phyloP scores from a whole-genome alignment of 2,329 filamentous ascomycete genomes.

The Myriosclerotinia scirpicola region DNA sequence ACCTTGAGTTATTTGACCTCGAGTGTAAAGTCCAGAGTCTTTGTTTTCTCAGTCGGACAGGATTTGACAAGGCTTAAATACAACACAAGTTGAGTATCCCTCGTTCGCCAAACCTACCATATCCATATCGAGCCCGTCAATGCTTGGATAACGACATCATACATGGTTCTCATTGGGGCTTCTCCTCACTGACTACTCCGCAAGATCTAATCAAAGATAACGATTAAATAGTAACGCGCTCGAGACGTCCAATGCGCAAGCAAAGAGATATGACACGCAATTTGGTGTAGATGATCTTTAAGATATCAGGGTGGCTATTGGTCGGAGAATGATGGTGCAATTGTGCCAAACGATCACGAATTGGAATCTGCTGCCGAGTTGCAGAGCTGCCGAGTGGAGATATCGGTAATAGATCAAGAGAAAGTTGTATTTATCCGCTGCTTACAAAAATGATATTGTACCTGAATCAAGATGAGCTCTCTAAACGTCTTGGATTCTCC shows the following conservation, averaged over 20 bases:
- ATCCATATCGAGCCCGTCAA: slow-evolving; percentile 11
- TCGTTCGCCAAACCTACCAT: slow-evolving; percentile 7
- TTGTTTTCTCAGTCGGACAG: background rate
- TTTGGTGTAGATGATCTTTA: slow-evolving; percentile 1
- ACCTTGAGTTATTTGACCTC: background rate
- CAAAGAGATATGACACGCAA: slow-evolving; percentile 10
- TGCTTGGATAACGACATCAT: slow-evolving; percentile 19
- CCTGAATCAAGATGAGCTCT: background rate
- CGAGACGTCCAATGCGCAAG: slow-evolving; percentile 6
- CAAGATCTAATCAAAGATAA: slow-evolving; percentile 2
- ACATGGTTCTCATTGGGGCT: slow-evolving; percentile 18
- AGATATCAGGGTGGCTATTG: slow-evolving; percentile 14
- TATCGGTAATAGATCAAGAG: background rate
- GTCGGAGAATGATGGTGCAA: slow-evolving; percentile 22
- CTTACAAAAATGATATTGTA: background rate
- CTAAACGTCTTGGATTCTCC: background rate
- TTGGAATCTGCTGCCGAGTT: background rate
- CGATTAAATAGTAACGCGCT: background rate
- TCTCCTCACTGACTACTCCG: background rate
- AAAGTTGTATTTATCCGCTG: background rate
- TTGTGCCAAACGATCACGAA: slow-evolving; percentile 21
- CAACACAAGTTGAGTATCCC: background rate
- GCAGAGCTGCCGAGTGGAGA: background rate
- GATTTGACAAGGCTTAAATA: slow-evolving; percentile 14
- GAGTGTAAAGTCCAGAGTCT: background rate